A percentile compares a stretch with the other conserved stretches of the same genome.
These are phyloP conservation scores for Saksenaea vasiformis DNA, from an alignment of 371 early-diverging fungal species.

Conservation along the genomic window DNA sequence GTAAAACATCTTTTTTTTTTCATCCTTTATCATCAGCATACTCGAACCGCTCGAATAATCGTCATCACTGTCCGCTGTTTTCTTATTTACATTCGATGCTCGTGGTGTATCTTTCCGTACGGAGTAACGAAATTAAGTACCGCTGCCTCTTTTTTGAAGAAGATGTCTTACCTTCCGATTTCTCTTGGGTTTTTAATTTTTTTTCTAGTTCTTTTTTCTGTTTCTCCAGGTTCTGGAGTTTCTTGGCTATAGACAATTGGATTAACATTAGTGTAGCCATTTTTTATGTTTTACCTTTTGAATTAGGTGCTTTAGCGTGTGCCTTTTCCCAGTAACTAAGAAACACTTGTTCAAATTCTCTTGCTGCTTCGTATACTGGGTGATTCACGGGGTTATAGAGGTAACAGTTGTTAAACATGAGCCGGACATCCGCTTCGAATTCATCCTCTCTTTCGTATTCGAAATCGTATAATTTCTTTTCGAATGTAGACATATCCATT, in stretches of 20 bases:
- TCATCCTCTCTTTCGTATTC: constrained; percentile 47
- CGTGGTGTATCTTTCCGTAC: neutral
- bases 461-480: constrained; percentile 65
- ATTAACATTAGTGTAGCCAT: neutral
- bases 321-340: constrained; percentile 72
- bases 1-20: neutral
- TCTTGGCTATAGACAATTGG: neutral
- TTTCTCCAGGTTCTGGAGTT: constrained; percentile 6
- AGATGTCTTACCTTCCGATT: neutral
- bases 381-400: constrained; percentile 86
- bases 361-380: constrained; percentile 64
- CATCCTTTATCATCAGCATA: neutral
- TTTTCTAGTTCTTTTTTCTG: constrained; percentile 12
- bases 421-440: constrained; percentile 59
- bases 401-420: constrained; percentile 88
- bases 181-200: constrained; percentile 1
- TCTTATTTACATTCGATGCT: neutral
- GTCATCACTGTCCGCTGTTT: neutral
- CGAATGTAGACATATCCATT: constrained; percentile 96
- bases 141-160: neutral
- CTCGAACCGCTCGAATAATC: neutral
- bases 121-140: neutral
- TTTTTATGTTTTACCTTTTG: constrained; percentile 18
- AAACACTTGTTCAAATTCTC: constrained; percentile 53
- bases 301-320: constrained; percentile 36